Percentiles rank a stretch among this genome's conserved stretches.
These are phyloP conservation scores for Monilinia fructicola DNA, from an alignment of 2,329 filamentous ascomycete species.

Conservation along the genomic window DNA sequence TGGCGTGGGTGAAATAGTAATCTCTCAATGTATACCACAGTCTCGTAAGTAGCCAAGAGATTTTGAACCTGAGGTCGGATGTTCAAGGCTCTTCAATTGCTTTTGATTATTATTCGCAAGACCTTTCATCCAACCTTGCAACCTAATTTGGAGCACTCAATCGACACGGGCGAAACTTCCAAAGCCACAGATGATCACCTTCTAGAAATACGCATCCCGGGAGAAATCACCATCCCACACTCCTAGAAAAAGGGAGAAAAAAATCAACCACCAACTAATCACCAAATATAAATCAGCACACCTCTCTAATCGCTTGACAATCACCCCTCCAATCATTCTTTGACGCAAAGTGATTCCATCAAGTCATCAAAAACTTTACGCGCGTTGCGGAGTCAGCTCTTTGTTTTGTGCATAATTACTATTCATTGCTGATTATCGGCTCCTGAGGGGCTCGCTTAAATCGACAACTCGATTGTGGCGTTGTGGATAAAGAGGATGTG, in stretches of 20 bases:
- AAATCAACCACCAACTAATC: background rate
- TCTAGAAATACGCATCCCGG: too few species aligned
- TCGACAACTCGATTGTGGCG: slow-evolving; percentile 7
- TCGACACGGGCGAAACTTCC: background rate
- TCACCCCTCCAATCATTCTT: too few species aligned
- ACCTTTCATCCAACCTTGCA: background rate
- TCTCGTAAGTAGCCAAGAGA: fast-evolving
- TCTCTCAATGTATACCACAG: background rate
- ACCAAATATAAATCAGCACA: background rate
- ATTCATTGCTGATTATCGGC: slow-evolving; percentile 6
- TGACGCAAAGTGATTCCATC: background rate
- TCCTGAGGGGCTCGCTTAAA: slow-evolving; percentile 17
- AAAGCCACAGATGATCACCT: background rate
- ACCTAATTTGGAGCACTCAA: background rate
- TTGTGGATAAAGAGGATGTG: background rate
- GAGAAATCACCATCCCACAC: background rate
- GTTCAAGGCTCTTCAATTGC: background rate
- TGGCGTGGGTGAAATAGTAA: background rate
- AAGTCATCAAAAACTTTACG: background rate
- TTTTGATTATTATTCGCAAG: background rate
- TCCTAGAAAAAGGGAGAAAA: too few species aligned
- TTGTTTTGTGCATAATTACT: slow-evolving; percentile 9
- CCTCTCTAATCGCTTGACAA: background rate
- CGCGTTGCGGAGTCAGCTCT: slow-evolving; percentile 9
- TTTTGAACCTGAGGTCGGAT: background rate